Percentiles rank a stretch among this genome's conserved stretches.
Conservation (phyloP, 139 green algal genomes). For the Tetradesmus obliquus region DNA sequence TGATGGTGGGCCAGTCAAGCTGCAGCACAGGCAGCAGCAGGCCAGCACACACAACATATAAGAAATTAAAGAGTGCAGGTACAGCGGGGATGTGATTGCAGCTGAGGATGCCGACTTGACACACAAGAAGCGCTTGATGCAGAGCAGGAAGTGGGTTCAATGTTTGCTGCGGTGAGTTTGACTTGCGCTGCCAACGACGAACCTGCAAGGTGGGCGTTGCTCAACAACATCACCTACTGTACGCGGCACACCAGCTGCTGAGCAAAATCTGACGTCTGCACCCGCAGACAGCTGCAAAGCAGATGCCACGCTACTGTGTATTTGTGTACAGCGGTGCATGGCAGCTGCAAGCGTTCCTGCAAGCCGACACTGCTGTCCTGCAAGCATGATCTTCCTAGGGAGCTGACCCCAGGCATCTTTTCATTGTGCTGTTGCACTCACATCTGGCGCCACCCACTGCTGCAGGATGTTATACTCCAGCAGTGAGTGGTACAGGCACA, state of each 20-base stretch:
- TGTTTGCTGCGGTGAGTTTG: no score
- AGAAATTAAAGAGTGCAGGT: not conserved
- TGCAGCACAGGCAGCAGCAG: not conserved
- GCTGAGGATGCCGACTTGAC: not conserved
- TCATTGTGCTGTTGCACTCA: not conserved
- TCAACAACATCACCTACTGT: no score
- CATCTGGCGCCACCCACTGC: slow-evolving; percentile 12
- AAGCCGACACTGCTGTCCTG: not conserved
- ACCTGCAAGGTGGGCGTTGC: no score
- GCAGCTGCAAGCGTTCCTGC: not conserved
- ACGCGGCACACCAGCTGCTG: no score
- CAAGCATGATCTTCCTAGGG: not conserved
- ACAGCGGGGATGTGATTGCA: not conserved
- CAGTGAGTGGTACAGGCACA: slow-evolving; percentile 33
- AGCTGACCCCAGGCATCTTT: no score
- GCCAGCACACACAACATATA: not conserved
- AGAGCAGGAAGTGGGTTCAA: no score
- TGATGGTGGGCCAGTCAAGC: slow-evolving; percentile 35
- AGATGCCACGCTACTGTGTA: not conserved
- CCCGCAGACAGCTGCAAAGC: not conserved
- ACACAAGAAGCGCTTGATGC: not conserved
- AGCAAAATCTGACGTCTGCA: no score
- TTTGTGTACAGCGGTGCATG: not conserved
- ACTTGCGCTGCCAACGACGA: no score
- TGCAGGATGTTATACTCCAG: slow-evolving; percentile 9